phyloP scores from a whole-genome alignment of 2,329 filamentous ascomycete species.

The Phoma herbarum region DNA sequence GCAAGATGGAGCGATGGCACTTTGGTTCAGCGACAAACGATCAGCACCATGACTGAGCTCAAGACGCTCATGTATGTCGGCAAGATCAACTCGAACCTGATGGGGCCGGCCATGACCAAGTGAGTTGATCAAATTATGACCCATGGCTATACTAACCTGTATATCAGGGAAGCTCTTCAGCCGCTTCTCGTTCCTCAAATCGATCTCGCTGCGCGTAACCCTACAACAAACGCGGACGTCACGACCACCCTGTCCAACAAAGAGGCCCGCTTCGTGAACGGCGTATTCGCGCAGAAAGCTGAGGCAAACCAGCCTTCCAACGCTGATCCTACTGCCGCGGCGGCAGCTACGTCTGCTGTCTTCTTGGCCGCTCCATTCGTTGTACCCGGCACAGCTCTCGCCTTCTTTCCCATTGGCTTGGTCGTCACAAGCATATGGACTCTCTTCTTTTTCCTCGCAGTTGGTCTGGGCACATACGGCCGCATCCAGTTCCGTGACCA shows the following conservation, averaged over 20 bases:
- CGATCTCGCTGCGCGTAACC: slow-evolving; percentile 67
- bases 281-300: slow-evolving; percentile 70
- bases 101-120: slow-evolving; percentile 67
- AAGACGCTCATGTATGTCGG: slow-evolving; percentile 75
- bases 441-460: slow-evolving; percentile 61
- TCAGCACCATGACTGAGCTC: slow-evolving; percentile 51
- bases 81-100: slow-evolving; percentile 67
- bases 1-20: slow-evolving; percentile 32
- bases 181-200: slow-evolving; percentile 73
- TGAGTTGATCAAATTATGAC: slow-evolving; percentile 54
- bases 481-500: slow-evolving; percentile 72
- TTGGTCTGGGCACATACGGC: slow-evolving; percentile 71
- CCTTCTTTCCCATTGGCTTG: slow-evolving; percentile 75
- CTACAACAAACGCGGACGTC: slow-evolving; percentile 59
- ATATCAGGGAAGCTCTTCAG: slow-evolving; percentile 65
- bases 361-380: slow-evolving; percentile 64
- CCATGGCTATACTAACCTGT: slow-evolving; percentile 22
- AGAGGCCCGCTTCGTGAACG: slow-evolving; percentile 75
- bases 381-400: slow-evolving; percentile 72
- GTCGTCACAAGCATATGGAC: slow-evolving; percentile 72
- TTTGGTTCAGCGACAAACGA: slow-evolving; percentile 42
- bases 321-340: slow-evolving; percentile 53
- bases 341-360: slow-evolving; percentile 54
- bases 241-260: slow-evolving; percentile 72
- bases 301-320: slow-evolving; percentile 57